Percentiles rank a stretch among this genome's conserved stretches.
These are phyloP conservation scores for Chaetomium globosum DNA, from an alignment of 2,329 filamentous ascomycete genomes.

Conservation along the genomic window DNA sequence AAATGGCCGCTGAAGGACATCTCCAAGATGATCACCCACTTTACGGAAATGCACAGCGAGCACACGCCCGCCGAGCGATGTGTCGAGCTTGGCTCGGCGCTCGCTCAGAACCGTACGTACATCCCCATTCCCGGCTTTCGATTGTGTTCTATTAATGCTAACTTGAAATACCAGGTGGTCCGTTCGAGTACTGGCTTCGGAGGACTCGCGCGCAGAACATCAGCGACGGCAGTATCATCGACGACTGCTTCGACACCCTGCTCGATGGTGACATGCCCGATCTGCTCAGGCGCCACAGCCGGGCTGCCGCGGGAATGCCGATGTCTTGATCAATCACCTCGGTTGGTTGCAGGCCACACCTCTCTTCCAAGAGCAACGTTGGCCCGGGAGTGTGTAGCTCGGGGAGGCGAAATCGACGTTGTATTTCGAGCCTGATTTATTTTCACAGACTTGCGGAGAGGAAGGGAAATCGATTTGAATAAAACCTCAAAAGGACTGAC, in stretches of 20 bases:
- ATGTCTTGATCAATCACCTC: slow-evolving; percentile 11
- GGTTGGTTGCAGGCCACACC: neutral
- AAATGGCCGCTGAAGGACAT: slow-evolving; percentile 53
- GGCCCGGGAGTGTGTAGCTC: neutral
- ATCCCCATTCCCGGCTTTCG: neutral
- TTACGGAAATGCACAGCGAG: slow-evolving; percentile 51
- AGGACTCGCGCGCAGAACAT: slow-evolving; percentile 46
- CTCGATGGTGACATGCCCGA: slow-evolving; percentile 45
- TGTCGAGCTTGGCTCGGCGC: slow-evolving; percentile 48
- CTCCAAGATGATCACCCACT: slow-evolving; percentile 52
- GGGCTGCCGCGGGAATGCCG: slow-evolving; percentile 38
- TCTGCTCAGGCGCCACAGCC: slow-evolving; percentile 41
- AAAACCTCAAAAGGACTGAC: neutral
- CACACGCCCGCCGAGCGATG: slow-evolving; percentile 49
- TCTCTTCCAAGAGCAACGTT: neutral
- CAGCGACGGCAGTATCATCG: slow-evolving; percentile 42
- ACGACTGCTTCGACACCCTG: slow-evolving; percentile 44
- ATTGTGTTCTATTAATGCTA: neutral
- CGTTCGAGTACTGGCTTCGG: slow-evolving; percentile 53
- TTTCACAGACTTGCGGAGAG: neutral
- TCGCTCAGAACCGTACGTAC: slow-evolving; percentile 47
- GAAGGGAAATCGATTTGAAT: too few species aligned
- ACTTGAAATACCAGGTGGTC: slow-evolving; percentile 42
- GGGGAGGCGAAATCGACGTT: neutral
- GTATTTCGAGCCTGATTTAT: neutral